Conservation (phyloP, 1,284 basidiomycete species). For the Heterobasidion irregulare region DNA sequence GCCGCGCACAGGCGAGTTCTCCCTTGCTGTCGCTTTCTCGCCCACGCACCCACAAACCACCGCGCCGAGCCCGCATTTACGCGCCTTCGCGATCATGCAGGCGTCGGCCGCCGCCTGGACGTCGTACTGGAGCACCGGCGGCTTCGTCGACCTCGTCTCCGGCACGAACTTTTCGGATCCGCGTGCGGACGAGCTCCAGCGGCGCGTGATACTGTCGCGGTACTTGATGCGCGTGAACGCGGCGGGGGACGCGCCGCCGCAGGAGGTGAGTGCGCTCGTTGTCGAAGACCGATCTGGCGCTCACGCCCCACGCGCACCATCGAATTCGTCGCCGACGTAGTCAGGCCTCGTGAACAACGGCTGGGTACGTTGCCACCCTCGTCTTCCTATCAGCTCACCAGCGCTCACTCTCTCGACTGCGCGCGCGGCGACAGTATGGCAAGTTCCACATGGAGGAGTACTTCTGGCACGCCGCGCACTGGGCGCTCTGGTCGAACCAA, state of each 20-base stretch:
- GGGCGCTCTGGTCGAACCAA: constrained; percentile 56
- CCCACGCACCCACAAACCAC: constrained; percentile 18
- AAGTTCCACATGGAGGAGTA: constrained; percentile 61
- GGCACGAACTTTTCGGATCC: constrained; percentile 32
- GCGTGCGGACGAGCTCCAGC: constrained; percentile 46
- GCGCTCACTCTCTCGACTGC: neutral
- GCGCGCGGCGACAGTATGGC: constrained; percentile 25
- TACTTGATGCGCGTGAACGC: constrained; percentile 54
- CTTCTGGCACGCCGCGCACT: constrained; percentile 54
- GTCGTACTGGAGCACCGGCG: constrained; percentile 37
- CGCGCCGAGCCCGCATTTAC: constrained; percentile 8
- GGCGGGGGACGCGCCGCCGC: constrained; percentile 46
- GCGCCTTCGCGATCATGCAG: constrained; percentile 12
- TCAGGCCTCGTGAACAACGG: constrained; percentile 52
- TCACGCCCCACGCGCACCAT: neutral
- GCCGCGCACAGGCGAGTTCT: neutral
- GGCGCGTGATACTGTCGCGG: constrained; percentile 46
- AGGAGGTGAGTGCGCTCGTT: constrained; percentile 34
- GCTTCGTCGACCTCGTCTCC: constrained; percentile 45
- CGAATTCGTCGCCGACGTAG: constrained; percentile 18
- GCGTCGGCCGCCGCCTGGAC: constrained; percentile 36
- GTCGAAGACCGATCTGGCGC: neutral
- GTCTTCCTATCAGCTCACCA: neutral
- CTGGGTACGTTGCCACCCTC: constrained; percentile 32
- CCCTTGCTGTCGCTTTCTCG: constrained; percentile 22